Percentiles rank a stretch among this genome's conserved stretches.
phyloP scores from a whole-genome alignment of 306 rosid genomes.

The Gastrolobium villosum region DNA sequence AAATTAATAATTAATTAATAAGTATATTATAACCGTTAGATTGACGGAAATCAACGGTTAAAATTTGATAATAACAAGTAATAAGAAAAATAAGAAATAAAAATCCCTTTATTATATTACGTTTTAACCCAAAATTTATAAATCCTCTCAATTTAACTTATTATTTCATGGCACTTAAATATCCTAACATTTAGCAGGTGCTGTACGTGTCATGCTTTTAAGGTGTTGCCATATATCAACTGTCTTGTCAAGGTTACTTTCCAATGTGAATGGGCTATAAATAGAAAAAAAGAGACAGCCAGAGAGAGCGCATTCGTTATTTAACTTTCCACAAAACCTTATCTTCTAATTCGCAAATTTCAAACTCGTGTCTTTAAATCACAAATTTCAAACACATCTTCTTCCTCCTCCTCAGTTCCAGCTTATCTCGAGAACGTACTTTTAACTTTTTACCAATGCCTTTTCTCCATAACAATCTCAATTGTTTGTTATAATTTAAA shows the following conservation, averaged over 20 bases:
- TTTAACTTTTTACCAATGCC: slow-evolving; percentile 1
- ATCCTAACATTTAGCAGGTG: not conserved
- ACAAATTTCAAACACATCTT: slow-evolving; percentile 49
- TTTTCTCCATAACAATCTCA: slow-evolving; percentile 19
- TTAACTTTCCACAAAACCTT: slow-evolving; percentile 43
- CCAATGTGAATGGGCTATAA: slow-evolving; percentile 33
- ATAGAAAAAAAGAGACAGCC: slow-evolving; percentile 37
- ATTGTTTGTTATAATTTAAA: not conserved
- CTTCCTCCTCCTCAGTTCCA: slow-evolving; percentile 44
- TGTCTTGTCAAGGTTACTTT: slow-evolving; percentile 47
- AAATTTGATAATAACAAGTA: too few species aligned
- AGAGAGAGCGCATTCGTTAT: not conserved
- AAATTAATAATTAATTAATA: too few species aligned
- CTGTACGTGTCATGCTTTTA: slow-evolving; percentile 38
- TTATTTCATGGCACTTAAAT: too few species aligned
- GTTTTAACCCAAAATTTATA: too few species aligned
- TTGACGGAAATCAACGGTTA: too few species aligned
- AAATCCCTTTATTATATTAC: too few species aligned
- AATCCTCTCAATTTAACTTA: too few species aligned
- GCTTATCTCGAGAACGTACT: slow-evolving; percentile 31
- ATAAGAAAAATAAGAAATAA: too few species aligned
- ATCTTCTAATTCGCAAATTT: slow-evolving; percentile 47
- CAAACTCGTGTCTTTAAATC: slow-evolving; percentile 44
- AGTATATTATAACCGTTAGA: too few species aligned
- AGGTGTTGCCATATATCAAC: slow-evolving; percentile 44